Evolutionary conservation across 495 filamentous ascomycete species (phyloP).

Genomic region (Platismatia glauca): DNA sequence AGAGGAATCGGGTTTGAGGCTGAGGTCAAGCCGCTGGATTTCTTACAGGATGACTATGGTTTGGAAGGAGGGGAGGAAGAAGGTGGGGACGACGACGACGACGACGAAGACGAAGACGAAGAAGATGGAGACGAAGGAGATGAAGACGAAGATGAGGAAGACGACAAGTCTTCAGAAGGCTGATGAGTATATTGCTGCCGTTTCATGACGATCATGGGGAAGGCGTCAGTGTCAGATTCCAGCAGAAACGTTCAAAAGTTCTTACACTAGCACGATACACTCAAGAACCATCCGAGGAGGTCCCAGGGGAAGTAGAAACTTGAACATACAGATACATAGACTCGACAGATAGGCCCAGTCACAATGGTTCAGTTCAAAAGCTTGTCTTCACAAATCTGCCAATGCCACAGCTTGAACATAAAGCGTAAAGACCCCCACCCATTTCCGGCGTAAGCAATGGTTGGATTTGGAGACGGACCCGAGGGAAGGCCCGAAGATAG

Average conservation of each 20-base stretch:
- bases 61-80: conserved; percentile 61
- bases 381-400: neutral
- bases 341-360: neutral
- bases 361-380: neutral
- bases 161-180: conserved; percentile 11
- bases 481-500: neutral
- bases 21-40: conserved; percentile 60
- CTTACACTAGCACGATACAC: neutral
- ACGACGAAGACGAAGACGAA: conserved; percentile 51
- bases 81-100: conserved; percentile 55
- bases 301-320: neutral
- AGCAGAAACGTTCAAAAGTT: neutral
- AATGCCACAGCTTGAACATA: neutral
- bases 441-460: neutral
- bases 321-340: neutral
- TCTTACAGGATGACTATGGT: conserved; percentile 89
- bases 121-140: conserved; percentile 39
- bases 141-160: conserved; percentile 32
- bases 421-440: neutral
- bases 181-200: neutral
- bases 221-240: neutral
- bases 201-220: neutral
- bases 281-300: neutral
- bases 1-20: conserved; percentile 68
- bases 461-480: neutral